These are phyloP conservation scores for Penicillium parvum DNA, from an alignment of 495 filamentous ascomycete genomes.

Conservation along the genomic window DNA sequence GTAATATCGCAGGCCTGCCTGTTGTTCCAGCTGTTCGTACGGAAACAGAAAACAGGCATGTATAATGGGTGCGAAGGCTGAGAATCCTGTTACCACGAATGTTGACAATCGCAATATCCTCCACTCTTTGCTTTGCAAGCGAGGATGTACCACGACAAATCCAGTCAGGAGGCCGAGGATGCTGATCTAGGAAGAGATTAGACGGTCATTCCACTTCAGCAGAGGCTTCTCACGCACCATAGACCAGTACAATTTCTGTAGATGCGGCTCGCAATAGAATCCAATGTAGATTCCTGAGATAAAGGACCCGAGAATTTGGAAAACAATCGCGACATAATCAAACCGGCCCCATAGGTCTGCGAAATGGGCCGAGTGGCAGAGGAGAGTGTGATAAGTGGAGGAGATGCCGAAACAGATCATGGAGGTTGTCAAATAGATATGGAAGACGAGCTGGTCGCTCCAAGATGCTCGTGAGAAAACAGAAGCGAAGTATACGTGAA, in stretches of 20 bases:
- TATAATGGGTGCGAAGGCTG: conserved; percentile 43
- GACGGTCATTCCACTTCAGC: too few species aligned
- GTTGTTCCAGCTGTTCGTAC: conserved; percentile 26
- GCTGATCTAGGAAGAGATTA: conserved; percentile 17
- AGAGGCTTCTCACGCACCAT: conserved; percentile 24
- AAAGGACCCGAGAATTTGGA: conserved; percentile 21
- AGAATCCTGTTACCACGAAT: conserved; percentile 48
- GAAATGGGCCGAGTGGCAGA: conserved; percentile 24
- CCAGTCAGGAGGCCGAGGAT: conserved; percentile 29
- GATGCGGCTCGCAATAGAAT: conserved; percentile 23
- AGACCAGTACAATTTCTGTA: conserved; percentile 21
- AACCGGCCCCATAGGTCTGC: conserved; percentile 23
- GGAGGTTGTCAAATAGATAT: conserved; percentile 26
- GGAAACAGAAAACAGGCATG: conserved; percentile 41
- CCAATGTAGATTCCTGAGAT: conserved; percentile 27
- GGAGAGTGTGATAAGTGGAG: conserved; percentile 26
- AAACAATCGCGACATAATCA: conserved; percentile 23
- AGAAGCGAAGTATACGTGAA: conserved; percentile 19
- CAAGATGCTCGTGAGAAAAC: conserved; percentile 19
- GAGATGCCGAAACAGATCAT: conserved; percentile 22
- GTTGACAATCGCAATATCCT: conserved; percentile 38
- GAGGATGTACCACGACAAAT: conserved; percentile 35
- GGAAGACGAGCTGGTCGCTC: conserved; percentile 21
- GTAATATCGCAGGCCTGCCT: conserved; percentile 28
- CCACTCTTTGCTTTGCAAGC: conserved; percentile 40